Conservation (phyloP, 1,139 yeast species). For the Pichia sp. region DNA sequence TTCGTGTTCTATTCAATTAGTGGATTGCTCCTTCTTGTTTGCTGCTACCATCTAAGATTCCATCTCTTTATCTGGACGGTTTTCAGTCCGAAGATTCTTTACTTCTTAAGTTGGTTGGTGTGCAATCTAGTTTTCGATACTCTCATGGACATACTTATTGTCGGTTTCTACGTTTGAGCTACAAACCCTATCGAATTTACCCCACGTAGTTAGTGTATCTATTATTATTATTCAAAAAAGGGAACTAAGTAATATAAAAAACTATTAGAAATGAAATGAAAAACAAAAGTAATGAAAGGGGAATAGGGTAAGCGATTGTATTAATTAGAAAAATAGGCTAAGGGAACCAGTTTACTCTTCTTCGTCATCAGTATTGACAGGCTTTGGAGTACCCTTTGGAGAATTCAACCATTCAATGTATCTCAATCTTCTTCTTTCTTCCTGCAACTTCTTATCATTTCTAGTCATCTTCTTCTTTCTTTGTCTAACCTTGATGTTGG, state of each 20-base stretch:
- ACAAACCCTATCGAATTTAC: no score
- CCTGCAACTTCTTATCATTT: constrained; percentile 88
- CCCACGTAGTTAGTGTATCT: no score
- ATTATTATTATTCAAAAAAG: no score
- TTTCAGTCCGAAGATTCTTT: constrained; percentile 85
- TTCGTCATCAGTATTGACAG: constrained; percentile 90
- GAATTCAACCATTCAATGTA: constrained; percentile 91
- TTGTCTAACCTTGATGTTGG: constrained; percentile 84
- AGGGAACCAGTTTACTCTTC: constrained; percentile 40
- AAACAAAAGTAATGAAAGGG: constrained; percentile 2
- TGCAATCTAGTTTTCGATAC: constrained; percentile 41
- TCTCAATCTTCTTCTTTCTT: constrained; percentile 90
- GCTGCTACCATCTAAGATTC: constrained; percentile 70
- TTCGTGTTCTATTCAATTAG: constrained; percentile 51
- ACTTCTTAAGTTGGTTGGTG: constrained; percentile 69
- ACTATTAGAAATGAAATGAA: background rate
- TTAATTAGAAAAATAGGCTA: constrained; percentile 1
- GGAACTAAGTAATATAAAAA: no score
- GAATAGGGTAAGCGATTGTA: constrained; percentile 4
- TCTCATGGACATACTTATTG: constrained; percentile 15
- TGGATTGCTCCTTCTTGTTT: constrained; percentile 51
- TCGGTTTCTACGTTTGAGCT: constrained; percentile 17
- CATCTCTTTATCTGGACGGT: constrained; percentile 97
- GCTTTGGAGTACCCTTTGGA: constrained; percentile 97
- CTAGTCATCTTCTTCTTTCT: constrained; percentile 91